A percentile compares a stretch with the other conserved stretches of the same genome.
Conservation (phyloP, 2,329 filamentous ascomycete genomes). For the Neoascochyta sp. region DNA sequence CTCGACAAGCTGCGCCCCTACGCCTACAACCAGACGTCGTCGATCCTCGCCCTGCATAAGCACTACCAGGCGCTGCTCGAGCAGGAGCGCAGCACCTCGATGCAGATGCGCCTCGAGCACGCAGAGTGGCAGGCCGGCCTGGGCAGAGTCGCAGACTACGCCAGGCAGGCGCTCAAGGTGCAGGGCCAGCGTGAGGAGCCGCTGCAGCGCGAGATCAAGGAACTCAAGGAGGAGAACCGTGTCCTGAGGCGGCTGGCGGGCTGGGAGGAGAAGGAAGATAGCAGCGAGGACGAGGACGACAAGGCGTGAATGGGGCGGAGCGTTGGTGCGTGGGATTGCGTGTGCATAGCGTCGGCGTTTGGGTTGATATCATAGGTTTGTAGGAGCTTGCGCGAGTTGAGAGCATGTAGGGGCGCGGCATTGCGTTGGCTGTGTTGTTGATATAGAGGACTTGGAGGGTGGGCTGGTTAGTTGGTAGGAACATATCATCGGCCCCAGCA, state of each 20-base stretch:
- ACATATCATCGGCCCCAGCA: no score
- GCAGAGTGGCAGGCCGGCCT: slow-evolving; percentile 49
- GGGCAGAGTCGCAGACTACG: slow-evolving; percentile 42
- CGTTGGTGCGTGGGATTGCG: not conserved
- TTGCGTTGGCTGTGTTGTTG: no score
- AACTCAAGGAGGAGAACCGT: slow-evolving; percentile 48
- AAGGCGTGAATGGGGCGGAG: not conserved
- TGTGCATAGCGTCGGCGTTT: slow-evolving; percentile 25
- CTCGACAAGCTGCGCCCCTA: slow-evolving; percentile 37
- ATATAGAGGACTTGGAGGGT: no score
- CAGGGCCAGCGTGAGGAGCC: slow-evolving; percentile 38
- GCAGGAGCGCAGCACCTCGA: slow-evolving; percentile 42
- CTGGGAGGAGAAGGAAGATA: slow-evolving; percentile 43
- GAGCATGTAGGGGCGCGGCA: no score
- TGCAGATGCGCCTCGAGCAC: slow-evolving; percentile 47
- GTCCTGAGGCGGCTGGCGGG: slow-evolving; percentile 45
- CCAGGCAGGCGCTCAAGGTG: slow-evolving; percentile 39
- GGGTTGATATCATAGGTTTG: no score
- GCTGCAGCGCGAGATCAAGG: slow-evolving; percentile 39
- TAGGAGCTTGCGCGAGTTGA: no score
- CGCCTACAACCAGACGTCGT: slow-evolving; percentile 17
- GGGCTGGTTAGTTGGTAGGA: no score
- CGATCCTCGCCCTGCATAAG: slow-evolving; percentile 45
- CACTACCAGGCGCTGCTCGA: slow-evolving; percentile 48
- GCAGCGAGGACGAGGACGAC: slow-evolving; percentile 40